A percentile compares a stretch with the other conserved stretches of the same genome.
Evolutionary conservation across 73 alveolate species (phyloP).

Genomic region (Paramecium caudatum): DNA sequence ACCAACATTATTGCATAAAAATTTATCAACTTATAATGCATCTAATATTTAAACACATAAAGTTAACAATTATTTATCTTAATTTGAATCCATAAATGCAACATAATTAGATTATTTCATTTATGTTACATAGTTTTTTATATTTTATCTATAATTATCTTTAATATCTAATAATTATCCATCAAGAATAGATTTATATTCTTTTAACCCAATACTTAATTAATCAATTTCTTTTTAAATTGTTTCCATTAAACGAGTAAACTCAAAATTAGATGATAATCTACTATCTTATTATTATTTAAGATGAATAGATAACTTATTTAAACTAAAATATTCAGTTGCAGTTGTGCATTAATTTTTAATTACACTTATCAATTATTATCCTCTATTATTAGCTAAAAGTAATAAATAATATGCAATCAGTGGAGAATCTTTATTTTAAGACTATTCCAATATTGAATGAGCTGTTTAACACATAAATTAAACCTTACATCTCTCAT

Average conservation of each 20-base stretch:
- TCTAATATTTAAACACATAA: slow-evolving; percentile 62
- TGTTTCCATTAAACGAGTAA: slow-evolving; percentile 40
- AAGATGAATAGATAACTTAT: not conserved
- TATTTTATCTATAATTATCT: not conserved
- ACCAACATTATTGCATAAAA: slow-evolving; percentile 46
- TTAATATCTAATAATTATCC: not conserved
- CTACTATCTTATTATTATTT: slow-evolving; percentile 21
- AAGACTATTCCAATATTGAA: slow-evolving; percentile 11
- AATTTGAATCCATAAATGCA: slow-evolving; percentile 16
- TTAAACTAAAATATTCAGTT: slow-evolving; percentile 35
- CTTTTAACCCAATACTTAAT: slow-evolving; percentile 13
- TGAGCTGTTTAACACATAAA: slow-evolving; percentile 61
- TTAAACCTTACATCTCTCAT: slow-evolving; percentile 61
- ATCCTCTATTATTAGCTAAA: slow-evolving; percentile 53
- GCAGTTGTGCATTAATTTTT: slow-evolving; percentile 29
- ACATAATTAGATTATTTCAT: slow-evolving; percentile 45
- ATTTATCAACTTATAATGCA: slow-evolving; percentile 54
- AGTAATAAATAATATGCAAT: slow-evolving; percentile 23
- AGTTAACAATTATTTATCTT: not conserved
- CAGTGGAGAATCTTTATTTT: not conserved
- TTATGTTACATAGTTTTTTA: slow-evolving; percentile 5
- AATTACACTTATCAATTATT: not conserved
- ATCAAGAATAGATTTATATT: slow-evolving; percentile 2
- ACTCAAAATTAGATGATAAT: slow-evolving; percentile 37
- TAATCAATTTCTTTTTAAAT: slow-evolving; percentile 38